phyloP scores from a whole-genome alignment of 169 alveolate genomes.

The Besnoitia besnoiti region DNA sequence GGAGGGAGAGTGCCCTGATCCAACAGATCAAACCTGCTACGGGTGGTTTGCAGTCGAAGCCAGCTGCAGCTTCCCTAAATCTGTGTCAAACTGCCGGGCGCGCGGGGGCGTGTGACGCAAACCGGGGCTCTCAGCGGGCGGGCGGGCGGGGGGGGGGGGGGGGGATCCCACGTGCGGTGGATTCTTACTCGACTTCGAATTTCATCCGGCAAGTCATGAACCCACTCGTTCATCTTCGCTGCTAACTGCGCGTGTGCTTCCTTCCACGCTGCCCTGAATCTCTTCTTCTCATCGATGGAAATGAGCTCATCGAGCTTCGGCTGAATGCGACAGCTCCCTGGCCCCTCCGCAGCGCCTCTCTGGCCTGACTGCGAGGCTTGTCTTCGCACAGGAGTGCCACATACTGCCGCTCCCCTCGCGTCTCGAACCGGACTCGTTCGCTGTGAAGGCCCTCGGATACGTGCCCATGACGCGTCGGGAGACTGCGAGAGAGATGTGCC shows the following conservation, averaged over 20 bases:
- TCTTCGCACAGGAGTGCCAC: background rate
- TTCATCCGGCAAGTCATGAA: slow-evolving; percentile 2
- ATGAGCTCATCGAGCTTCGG: background rate
- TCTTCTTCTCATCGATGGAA: background rate
- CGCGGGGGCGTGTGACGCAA: too few species aligned
- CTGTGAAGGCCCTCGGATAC: background rate
- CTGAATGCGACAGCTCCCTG: background rate
- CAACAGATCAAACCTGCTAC: too few species aligned
- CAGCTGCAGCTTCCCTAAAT: too few species aligned
- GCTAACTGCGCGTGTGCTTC: background rate
- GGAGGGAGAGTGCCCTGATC: too few species aligned
- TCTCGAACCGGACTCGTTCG: background rate
- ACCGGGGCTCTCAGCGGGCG: too few species aligned
- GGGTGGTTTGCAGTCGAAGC: too few species aligned
- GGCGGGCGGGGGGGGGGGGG: too few species aligned
- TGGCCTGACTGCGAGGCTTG: background rate
- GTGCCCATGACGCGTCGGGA: background rate
- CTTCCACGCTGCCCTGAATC: slow-evolving; percentile 36
- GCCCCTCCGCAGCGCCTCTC: background rate
- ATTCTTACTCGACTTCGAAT: background rate
- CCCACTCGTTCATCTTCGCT: slow-evolving; percentile 27
- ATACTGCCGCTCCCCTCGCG: background rate
- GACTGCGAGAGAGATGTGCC: background rate
- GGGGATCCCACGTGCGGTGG: too few species aligned
- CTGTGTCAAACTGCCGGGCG: too few species aligned